Evolutionary conservation across 495 filamentous ascomycete genomes (phyloP), one percentile per base, ranked within the genome.

Genomic region (Penicillium coffeae): DNA sequence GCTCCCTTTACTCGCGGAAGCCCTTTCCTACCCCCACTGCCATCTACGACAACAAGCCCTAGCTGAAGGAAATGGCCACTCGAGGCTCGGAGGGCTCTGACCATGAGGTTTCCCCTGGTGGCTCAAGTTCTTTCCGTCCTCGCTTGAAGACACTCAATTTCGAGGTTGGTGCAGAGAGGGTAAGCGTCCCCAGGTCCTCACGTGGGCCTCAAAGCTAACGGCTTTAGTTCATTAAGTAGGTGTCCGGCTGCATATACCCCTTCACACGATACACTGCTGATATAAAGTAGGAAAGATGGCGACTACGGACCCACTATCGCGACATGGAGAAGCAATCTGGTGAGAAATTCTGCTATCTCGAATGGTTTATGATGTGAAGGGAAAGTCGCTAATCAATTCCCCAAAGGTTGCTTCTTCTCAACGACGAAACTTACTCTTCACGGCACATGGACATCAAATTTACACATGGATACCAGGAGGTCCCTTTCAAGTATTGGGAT

Each of bases 401-500:
- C 13, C 16, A 45, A 38, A 79, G 77, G 74, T 72, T 45, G 81
- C 73, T 13, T 62, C 81, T 6, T 84, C 81, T 4, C 79, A 82
- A 41, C 65, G 70, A 19, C 72, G 75, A 15, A 85, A 87, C 50
- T 72, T 95, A 21, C 84, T 89, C 45, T 92, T 96, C 57, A 76
- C 84, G 8, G 92, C 89, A n/a, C 86, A 84, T 52, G 60, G 68
- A 20, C 76, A 83, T 35, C 69, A 81, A 36, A 85, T 98, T 8
- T 77, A 89, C 53, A 79, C 94, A 45, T 93, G 83, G 66, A 70
- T 79, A 30, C 92, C 92, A 0, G 69, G 65, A 18, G 86, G 81
- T 47, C 79, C 85, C 7, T 73, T 78, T 4, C 86, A 91, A 55
- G 63, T 59, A 1, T 65, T 96, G 8, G 76, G 85, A 0, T 56